A percentile compares a stretch with the other conserved stretches of the same genome.
These are phyloP conservation scores for Ciborinia camelliae DNA, from an alignment of 2,329 filamentous ascomycete genomes.

Conservation along the genomic window DNA sequence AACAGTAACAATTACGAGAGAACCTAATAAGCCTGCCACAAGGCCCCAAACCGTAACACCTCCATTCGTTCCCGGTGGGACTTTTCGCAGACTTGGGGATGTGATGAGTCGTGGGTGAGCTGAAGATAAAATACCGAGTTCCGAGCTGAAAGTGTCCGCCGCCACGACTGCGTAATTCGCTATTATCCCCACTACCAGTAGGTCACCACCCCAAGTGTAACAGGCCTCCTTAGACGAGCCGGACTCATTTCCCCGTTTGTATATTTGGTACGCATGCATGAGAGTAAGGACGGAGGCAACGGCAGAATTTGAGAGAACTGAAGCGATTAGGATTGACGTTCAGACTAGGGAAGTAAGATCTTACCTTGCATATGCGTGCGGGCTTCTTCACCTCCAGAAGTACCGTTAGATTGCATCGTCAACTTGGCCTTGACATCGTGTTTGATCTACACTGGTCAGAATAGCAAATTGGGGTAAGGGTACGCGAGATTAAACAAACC, in stretches of 20 bases:
- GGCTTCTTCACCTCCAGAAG: slow-evolving; percentile 73
- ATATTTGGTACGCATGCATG: slow-evolving; percentile 59
- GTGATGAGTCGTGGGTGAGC: slow-evolving; percentile 80
- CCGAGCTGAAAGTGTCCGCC: slow-evolving; percentile 91
- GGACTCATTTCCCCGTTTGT: slow-evolving; percentile 41
- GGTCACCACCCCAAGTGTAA: slow-evolving; percentile 59
- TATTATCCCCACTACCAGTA: slow-evolving; percentile 63
- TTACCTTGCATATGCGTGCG: slow-evolving; percentile 77
- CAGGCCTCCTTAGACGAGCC: slow-evolving; percentile 40
- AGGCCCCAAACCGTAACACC: slow-evolving; percentile 78
- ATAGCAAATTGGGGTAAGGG: background rate
- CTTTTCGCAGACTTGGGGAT: slow-evolving; percentile 68
- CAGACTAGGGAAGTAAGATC: slow-evolving; percentile 4
- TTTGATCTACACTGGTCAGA: slow-evolving; percentile 61
- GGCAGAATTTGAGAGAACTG: slow-evolving; percentile 80
- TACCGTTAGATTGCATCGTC: slow-evolving; percentile 73
- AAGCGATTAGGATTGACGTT: slow-evolving; percentile 22
- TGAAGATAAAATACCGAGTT: slow-evolving; percentile 85
- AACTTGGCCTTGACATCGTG: slow-evolving; percentile 78
- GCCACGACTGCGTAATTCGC: slow-evolving; percentile 88
- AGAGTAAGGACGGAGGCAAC: slow-evolving; percentile 65
- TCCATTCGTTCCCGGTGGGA: slow-evolving; percentile 90
- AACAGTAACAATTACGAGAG: slow-evolving; percentile 61
- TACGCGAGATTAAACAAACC: slow-evolving; percentile 45
- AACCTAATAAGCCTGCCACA: slow-evolving; percentile 68